Conservation (phyloP, 2,329 filamentous ascomycete species). For the Didymosphaeria variabile region DNA sequence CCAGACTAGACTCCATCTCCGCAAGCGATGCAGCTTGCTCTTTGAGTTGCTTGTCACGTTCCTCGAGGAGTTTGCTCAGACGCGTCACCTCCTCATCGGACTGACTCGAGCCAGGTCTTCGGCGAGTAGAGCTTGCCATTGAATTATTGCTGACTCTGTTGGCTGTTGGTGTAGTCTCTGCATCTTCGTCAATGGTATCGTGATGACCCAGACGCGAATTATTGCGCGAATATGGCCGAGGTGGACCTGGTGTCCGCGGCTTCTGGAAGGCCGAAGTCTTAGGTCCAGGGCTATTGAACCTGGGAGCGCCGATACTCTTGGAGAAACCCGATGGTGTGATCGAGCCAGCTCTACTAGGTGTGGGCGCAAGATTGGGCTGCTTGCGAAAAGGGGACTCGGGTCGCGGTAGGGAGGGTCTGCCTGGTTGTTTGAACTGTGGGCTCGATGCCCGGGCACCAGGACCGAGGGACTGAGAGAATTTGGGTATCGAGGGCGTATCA, state of each 20-base stretch:
- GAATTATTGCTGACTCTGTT: slow-evolving; percentile 63
- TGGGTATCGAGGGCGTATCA: slow-evolving; percentile 69
- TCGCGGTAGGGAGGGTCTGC: slow-evolving; percentile 81
- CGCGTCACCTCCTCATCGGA: slow-evolving; percentile 73
- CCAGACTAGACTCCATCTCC: slow-evolving; percentile 89
- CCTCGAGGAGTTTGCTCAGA: slow-evolving; percentile 77
- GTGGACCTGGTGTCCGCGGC: slow-evolving; percentile 51
- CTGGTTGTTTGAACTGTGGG: slow-evolving; percentile 73
- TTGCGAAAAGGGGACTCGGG: slow-evolving; percentile 86
- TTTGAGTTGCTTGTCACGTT: slow-evolving; percentile 85
- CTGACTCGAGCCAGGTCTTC: slow-evolving; percentile 47
- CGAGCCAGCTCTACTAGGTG: slow-evolving; percentile 63
- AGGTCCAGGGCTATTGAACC: slow-evolving; percentile 70
- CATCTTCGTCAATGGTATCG: slow-evolving; percentile 52
- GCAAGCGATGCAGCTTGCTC: slow-evolving; percentile 83
- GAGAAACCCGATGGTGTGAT: slow-evolving; percentile 64
- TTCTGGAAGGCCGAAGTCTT: slow-evolving; percentile 67
- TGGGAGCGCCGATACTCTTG: slow-evolving; percentile 64
- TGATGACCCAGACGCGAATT: slow-evolving; percentile 57
- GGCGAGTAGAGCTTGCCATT: slow-evolving; percentile 56
- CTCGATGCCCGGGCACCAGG: slow-evolving; percentile 74
- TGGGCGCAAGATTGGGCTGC: slow-evolving; percentile 52
- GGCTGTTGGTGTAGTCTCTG: slow-evolving; percentile 59
- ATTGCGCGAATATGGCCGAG: slow-evolving; percentile 58
- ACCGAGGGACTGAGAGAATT: slow-evolving; percentile 89